A percentile compares a stretch with the other conserved stretches of the same genome.
Evolutionary conservation across 768 basidiomycete genomes (phyloP).

Genomic region (Albatrellus ellisii): DNA sequence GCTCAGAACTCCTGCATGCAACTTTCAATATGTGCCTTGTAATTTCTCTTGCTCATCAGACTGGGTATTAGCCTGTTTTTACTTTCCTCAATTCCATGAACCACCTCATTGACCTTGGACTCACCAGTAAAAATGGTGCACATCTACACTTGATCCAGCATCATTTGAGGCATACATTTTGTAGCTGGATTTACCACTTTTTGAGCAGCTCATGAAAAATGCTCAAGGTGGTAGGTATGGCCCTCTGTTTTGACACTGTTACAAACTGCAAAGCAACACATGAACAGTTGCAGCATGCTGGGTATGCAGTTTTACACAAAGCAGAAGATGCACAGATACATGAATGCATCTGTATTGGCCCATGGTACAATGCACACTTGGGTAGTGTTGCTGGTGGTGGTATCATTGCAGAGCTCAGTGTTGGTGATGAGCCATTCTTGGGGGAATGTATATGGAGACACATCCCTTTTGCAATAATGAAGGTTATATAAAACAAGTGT

Average conservation of each 20-base stretch:
- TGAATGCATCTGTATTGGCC: constrained; percentile 43
- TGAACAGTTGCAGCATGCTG: too few species aligned
- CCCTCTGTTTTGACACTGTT: constrained; percentile 50
- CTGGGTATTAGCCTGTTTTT: too few species aligned
- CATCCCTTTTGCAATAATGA: too few species aligned
- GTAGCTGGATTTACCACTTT: constrained; percentile 72
- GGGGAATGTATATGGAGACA: too few species aligned
- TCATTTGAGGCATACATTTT: not conserved
- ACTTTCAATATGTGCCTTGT: too few species aligned
- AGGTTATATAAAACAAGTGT: too few species aligned
- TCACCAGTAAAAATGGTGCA: constrained; percentile 91
- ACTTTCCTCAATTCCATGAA: constrained; percentile 72
- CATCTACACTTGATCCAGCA: not conserved
- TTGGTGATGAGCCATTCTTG: constrained; percentile 65
- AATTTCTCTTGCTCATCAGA: constrained; percentile 58
- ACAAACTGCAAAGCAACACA: constrained; percentile 33
- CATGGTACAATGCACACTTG: constrained; percentile 78
- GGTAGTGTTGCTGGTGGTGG: constrained; percentile 83
- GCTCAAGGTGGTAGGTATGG: constrained; percentile 61
- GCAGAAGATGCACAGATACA: constrained; percentile 26
- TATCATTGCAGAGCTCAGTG: constrained; percentile 72
- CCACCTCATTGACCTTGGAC: constrained; percentile 77
- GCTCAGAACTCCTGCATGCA: constrained; percentile 56
- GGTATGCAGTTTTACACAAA: constrained; percentile 22
- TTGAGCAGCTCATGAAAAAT: constrained; percentile 79